These are phyloP conservation scores for Yarrowia phangngaensis DNA, from an alignment of 805 yeast species.

Conservation along the genomic window DNA sequence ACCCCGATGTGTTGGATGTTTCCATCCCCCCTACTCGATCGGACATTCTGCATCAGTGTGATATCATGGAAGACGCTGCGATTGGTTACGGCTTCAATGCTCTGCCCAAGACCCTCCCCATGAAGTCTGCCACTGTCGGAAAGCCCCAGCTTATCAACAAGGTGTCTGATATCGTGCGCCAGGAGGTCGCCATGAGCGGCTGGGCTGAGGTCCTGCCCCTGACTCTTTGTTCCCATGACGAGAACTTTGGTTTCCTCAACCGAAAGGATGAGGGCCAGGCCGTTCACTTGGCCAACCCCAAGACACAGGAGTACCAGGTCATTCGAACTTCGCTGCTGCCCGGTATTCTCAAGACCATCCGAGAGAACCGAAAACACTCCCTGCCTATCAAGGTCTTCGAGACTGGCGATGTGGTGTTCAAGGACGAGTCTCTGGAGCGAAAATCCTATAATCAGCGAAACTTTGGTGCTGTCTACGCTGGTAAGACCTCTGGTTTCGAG, in stretches of 20 bases:
- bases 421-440: slow-evolving; percentile 75
- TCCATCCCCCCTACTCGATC: slow-evolving; percentile 90
- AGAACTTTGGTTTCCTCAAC: slow-evolving; percentile 85
- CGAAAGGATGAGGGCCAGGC: slow-evolving; percentile 64
- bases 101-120: slow-evolving; percentile 73
- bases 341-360: slow-evolving; percentile 89
- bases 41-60: slow-evolving; percentile 94
- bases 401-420: slow-evolving; percentile 89
- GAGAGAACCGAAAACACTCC: slow-evolving; percentile 93
- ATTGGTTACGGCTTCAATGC: slow-evolving; percentile 93
- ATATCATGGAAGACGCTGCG: slow-evolving; percentile 97
- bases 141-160: slow-evolving; percentile 88
- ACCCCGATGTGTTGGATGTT: slow-evolving; percentile 56
- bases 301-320: slow-evolving; percentile 94
- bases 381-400: slow-evolving; percentile 94
- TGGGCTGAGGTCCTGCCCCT: slow-evolving; percentile 95
- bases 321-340: slow-evolving; percentile 93
- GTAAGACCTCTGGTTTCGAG: slow-evolving; percentile 94
- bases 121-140: slow-evolving; percentile 73
- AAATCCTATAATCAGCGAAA: slow-evolving; percentile 88
- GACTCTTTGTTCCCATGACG: slow-evolving; percentile 94
- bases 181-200: slow-evolving; percentile 89
- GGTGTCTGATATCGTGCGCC: slow-evolving; percentile 82
- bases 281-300: slow-evolving; percentile 91
- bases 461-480: slow-evolving; percentile 92